phyloP scores from a whole-genome alignment of 495 filamentous ascomycete genomes.

The Podospora tetraspora region DNA sequence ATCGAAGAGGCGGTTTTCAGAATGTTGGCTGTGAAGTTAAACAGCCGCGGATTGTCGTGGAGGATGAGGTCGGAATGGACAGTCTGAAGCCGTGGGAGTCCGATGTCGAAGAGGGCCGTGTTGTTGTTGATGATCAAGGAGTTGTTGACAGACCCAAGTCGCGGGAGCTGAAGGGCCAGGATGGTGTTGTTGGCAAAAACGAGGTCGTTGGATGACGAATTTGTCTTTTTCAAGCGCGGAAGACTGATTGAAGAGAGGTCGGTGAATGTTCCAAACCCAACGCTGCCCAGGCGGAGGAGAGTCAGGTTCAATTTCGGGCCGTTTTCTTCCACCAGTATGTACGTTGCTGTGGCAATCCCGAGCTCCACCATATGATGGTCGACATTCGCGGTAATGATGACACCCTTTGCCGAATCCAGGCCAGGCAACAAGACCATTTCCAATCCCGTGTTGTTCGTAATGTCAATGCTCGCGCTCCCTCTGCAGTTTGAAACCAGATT shows the following conservation, averaged over 20 bases:
- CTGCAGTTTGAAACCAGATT: no score
- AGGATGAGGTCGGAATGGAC: neutral
- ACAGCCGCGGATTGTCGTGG: neutral
- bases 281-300: neutral
- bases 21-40: constrained; percentile 4
- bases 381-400: neutral
- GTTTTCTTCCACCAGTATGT: neutral
- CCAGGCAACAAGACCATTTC: no score
- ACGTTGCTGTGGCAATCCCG: neutral
- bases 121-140: neutral
- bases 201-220: neutral
- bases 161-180: neutral
- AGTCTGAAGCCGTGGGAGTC: neutral
- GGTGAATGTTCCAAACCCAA: neutral
- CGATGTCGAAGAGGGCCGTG: neutral
- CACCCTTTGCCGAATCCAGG: no score
- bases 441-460: no score
- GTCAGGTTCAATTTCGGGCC: neutral
- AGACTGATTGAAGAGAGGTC: neutral
- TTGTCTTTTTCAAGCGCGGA: neutral
- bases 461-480: no score
- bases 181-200: neutral
- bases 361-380: neutral
- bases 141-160: neutral
- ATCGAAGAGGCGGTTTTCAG: neutral